Base-by-base conservation (phyloP, 148 eudicot species). In the Agrostemma githago region DNA sequence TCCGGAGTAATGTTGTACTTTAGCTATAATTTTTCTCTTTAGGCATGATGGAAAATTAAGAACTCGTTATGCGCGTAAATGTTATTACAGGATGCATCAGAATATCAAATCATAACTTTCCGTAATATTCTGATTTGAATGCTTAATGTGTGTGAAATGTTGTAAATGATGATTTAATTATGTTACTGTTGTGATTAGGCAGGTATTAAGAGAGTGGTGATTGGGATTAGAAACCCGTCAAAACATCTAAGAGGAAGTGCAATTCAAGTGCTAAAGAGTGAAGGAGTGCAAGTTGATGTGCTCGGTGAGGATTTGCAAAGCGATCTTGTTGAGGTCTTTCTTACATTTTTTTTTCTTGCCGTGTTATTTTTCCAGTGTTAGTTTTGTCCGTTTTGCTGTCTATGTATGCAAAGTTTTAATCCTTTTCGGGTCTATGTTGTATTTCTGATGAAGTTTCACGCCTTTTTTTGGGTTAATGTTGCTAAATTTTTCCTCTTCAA, bases 171-270 rank as follows among this genome's bases (percentile, higher is more conserved):
- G 2, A 11, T 15, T 6, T 62, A 53, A 17, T 72, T 41, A 16
- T 39, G 59, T 26, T 70, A 12, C 53, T 51, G 9, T 70, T 73
- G 72, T 53, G 67, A 77, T 82, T 82, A 94, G 98, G 96, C 93
- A 78, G 98, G 97, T 64, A 85, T 94, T 68, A 79, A 72, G 77
- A 91, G 98, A 84, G 96, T 88, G 72, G 97, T 94, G 53, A 74
- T 94, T 58, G 98, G 98, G 53, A 89, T 94, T 46, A 82, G 98
- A 73, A 93, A 94, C 86, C 98, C 98, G 54, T 78, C 83, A 81
- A 86, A 89, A 72, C 97, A 94, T 86, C 81, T 88, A 61, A 85
- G 98, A 60, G 96, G 97, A 66, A 76, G 80, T 70, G 97, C 98
- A 56, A 80, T 94, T 74, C 97, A 86, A 16, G 87, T 86, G 42